Evolutionary conservation across 2,329 filamentous ascomycete genomes (phyloP).

Genomic region (Pseudomassariella vexata): DNA sequence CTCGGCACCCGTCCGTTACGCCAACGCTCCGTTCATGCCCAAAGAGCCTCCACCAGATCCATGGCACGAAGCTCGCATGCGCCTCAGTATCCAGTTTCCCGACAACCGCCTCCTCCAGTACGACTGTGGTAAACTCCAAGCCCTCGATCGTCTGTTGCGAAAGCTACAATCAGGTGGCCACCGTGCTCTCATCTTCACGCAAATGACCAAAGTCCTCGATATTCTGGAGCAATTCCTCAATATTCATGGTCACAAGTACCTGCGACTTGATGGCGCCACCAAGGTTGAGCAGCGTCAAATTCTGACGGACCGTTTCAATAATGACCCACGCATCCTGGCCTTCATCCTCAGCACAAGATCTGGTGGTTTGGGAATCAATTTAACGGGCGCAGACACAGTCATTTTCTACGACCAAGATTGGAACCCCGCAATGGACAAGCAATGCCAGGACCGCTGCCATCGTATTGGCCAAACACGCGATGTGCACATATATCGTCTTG

Average conservation of each 20-base stretch:
- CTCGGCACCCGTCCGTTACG: slow-evolving; percentile 48
- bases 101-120: slow-evolving; percentile 95
- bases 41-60: slow-evolving; percentile 62
- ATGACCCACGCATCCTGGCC: slow-evolving; percentile 82
- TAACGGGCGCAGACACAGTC: slow-evolving; percentile 93
- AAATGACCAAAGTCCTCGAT: slow-evolving; percentile 98
- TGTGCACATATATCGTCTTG: slow-evolving; percentile 93
- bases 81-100: slow-evolving; percentile 90
- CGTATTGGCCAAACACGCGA: slow-evolving; percentile 96
- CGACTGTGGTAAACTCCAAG: slow-evolving; percentile 94
- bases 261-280: slow-evolving; percentile 92
- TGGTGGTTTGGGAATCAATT: slow-evolving; percentile 90
- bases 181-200: slow-evolving; percentile 94
- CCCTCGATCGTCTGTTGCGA: slow-evolving; percentile 78
- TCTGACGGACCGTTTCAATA: slow-evolving; percentile 93
- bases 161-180: slow-evolving; percentile 85
- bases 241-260: slow-evolving; percentile 94
- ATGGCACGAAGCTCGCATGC: slow-evolving; percentile 90
- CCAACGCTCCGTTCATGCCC: slow-evolving; percentile 52
- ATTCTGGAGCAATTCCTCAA: slow-evolving; percentile 97
- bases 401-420: slow-evolving; percentile 99
- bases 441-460: slow-evolving; percentile 95
- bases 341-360: slow-evolving; percentile 96
- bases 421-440: slow-evolving; percentile 99
- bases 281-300: slow-evolving; percentile 95